Evolutionary conservation across 2,329 filamentous ascomycete genomes (phyloP), one percentile per base, ranked within the genome.

Genomic region (Byssoonygena ceratinophila): DNA sequence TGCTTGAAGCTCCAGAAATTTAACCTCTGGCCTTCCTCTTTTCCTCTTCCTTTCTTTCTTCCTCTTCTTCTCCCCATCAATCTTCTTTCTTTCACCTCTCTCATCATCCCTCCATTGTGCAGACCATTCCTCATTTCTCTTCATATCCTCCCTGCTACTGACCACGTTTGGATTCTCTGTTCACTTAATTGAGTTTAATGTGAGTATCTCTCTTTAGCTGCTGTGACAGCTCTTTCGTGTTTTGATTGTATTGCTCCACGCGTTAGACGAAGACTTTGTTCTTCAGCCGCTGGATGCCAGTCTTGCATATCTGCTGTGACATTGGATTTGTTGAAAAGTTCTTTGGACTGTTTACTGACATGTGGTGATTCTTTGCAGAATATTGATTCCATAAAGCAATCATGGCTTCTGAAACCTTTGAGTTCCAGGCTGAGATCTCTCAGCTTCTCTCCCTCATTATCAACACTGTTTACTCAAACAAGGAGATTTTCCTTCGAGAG

Each of bases 391-490:
- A 22, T 40, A 48, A 61, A 70, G 73, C 69, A 75, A 86, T 72
- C 72, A 95, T 94, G 87, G 76, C 88, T 74, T 51, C 49, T 39
- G 90, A 97, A 80, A 96, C 90, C 64, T 98, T 98, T 79, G 91
- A 97, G 85, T 98, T 97, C 81, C 92, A 98, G 85, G 92, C 92
- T 85, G 92, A 98, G 87, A 98, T 98, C 73, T 97, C 91, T 86
- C 92, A 98, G 87, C 87, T 98, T 63, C 86, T 98, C 71, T 89
- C 85, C 64, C 87, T 98, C 73, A 98, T 98, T 77, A 98, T 98
- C 83, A 98, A 98, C 87, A 97, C 92, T 63, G 92, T 98, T 79
- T 98, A 97, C 82, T 96, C 90, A 66, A 98, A 98, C 85, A 98
- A 98, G 82, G 92, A 97, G 78, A 97, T 98, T 72, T 98, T 98